Conservation (phyloP, 2,329 filamentous ascomycete species). For the Monilinia fructicola region DNA sequence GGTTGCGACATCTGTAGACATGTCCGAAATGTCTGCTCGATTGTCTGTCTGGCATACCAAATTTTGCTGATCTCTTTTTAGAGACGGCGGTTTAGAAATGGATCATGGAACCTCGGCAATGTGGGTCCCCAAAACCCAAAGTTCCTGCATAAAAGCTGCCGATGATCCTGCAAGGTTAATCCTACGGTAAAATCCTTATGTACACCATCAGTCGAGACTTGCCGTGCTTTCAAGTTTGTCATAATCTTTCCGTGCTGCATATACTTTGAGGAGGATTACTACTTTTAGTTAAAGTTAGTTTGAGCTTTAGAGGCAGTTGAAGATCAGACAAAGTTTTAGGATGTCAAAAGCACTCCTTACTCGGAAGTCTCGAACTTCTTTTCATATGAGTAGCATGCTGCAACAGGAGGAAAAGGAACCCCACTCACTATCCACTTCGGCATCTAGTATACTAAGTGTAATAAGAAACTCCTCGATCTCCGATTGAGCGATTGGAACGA, state of each 20-base stretch:
- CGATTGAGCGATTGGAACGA: neutral
- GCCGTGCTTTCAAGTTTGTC: neutral
- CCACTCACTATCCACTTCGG: neutral
- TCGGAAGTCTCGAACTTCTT: conserved; percentile 2
- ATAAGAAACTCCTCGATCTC: neutral
- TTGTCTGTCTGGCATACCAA: neutral
- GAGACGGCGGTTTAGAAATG: conserved; percentile 9
- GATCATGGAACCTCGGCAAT: neutral
- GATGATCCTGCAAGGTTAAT: conserved; percentile 17
- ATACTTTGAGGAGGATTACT: neutral
- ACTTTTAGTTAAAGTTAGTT: neutral
- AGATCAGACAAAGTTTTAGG: neutral
- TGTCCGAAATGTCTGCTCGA: conserved; percentile 5
- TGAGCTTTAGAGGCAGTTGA: neutral
- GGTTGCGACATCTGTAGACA: neutral
- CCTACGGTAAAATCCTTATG: neutral
- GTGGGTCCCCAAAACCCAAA: conserved; percentile 9
- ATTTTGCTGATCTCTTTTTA: conserved; percentile 13
- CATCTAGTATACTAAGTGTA: neutral
- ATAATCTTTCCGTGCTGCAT: neutral
- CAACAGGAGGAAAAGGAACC: neutral
- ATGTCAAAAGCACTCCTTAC: neutral
- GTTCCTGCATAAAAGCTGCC: conserved; percentile 20
- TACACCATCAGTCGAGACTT: conserved; percentile 1
- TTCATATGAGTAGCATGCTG: too few relatives aligned